These are phyloP conservation scores for Euphrasia confusa DNA, from an alignment of 257 asterid species.

Conservation along the genomic window DNA sequence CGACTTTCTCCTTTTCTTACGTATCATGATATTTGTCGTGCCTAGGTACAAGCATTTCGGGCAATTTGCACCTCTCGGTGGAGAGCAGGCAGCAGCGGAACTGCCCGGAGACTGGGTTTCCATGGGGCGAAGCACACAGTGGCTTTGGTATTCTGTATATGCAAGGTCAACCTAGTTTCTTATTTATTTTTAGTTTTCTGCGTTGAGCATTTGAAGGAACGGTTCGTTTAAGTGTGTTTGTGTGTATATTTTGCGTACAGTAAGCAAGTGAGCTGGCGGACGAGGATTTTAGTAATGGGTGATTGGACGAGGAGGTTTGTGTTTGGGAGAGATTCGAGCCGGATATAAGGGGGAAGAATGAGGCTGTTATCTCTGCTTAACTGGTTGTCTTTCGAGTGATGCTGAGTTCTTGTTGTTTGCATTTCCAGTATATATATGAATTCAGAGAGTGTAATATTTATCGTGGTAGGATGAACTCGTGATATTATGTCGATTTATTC, in stretches of 20 bases:
- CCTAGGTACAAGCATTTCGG: conserved; percentile 81
- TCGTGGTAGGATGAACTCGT: background rate
- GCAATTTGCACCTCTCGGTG: conserved; percentile 95
- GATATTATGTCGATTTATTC: no score
- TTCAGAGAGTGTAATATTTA: background rate
- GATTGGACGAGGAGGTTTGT: conserved; percentile 86
- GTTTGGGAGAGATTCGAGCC: conserved; percentile 92
- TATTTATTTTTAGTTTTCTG: background rate
- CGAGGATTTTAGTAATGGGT: conserved; percentile 62
- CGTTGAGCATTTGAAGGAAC: background rate
- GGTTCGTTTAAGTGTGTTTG: background rate
- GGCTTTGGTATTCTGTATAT: conserved; percentile 97
- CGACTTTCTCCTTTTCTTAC: no score
- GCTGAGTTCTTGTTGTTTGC: background rate
- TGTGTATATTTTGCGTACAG: conserved; percentile 35
- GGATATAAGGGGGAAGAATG: conserved; percentile 29
- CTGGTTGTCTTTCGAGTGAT: background rate
- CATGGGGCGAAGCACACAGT: conserved; percentile 84
- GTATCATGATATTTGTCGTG: no score
- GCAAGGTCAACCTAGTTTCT: conserved; percentile 55
- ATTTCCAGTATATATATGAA: background rate
- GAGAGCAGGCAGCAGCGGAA: conserved; percentile 97
- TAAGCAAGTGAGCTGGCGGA: conserved; percentile 99
- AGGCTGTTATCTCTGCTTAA: background rate
- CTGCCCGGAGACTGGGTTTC: conserved; percentile 99